Conservation (phyloP, 208 protist species). For the Crithidia fasciculata region DNA sequence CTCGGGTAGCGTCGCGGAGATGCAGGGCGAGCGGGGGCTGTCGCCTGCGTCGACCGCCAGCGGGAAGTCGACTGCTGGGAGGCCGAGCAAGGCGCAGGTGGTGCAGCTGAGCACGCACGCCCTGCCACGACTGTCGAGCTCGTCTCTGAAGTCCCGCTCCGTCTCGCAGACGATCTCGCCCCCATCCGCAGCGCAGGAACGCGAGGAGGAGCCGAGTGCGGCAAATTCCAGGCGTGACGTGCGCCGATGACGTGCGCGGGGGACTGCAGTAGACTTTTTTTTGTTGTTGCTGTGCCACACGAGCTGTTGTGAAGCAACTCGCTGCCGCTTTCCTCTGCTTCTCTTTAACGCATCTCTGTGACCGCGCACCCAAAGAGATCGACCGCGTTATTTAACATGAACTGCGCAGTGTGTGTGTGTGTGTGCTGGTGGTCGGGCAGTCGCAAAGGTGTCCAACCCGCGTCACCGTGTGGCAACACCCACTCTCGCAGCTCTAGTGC, state of each 20-base stretch:
- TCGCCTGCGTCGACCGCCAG: not conserved
- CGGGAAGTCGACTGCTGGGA: not conserved
- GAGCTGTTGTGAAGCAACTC: too few species aligned
- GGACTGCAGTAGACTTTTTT: too few species aligned
- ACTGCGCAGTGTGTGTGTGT: not conserved
- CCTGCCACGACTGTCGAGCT: constrained; percentile 14
- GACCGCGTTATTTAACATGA: too few species aligned
- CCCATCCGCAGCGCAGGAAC: not conserved
- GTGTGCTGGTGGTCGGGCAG: not conserved
- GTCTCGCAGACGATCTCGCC: constrained; percentile 8
- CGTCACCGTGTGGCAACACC: not conserved
- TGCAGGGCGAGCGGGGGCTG: not conserved
- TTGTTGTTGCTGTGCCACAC: too few species aligned
- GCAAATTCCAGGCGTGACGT: too few species aligned
- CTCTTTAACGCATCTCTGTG: too few species aligned
- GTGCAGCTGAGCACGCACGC: not conserved
- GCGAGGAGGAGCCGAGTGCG: too few species aligned
- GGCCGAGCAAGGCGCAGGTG: not conserved
- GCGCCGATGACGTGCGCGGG: not conserved
- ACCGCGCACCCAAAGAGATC: too few species aligned
- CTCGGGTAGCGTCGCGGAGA: constrained; percentile 1
- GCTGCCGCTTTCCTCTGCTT: too few species aligned
- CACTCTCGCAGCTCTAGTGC: not conserved
- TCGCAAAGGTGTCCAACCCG: not conserved
- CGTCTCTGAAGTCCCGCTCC: constrained; percentile 3